These are phyloP conservation scores for Solanum aculeatissimum DNA, from an alignment of 305 asterid genomes.

Conservation along the genomic window DNA sequence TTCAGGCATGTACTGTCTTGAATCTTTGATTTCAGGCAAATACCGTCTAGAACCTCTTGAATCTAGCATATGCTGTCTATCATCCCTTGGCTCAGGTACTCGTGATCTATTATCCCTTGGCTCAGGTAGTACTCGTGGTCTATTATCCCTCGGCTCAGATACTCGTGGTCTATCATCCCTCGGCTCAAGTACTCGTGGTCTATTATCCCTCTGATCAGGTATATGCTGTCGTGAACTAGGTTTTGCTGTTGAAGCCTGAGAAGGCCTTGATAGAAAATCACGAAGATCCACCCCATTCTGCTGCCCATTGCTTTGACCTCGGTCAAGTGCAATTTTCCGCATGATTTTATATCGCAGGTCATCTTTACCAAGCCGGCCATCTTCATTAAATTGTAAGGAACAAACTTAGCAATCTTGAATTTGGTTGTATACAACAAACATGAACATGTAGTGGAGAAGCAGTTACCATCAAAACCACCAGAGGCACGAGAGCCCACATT, in stretches of 20 bases:
- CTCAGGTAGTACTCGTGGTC: constrained; percentile 8
- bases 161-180: constrained; percentile 16
- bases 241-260: constrained; percentile 49
- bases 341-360: constrained; percentile 79
- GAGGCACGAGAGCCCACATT: constrained; percentile 15
- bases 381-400: constrained; percentile 27
- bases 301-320: constrained; percentile 30
- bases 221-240: constrained; percentile 17
- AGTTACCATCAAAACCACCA: constrained; percentile 44
- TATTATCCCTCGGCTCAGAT: neutral
- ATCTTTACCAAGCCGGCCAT: constrained; percentile 41
- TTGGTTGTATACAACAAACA: neutral
- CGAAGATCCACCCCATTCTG: constrained; percentile 64
- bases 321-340: constrained; percentile 35
- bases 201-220: constrained; percentile 3
- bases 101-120: constrained; percentile 18
- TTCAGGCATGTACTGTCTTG: constrained; percentile 20
- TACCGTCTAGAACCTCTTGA: constrained; percentile 31
- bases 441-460: neutral
- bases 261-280: constrained; percentile 70
- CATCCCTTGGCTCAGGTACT: constrained; percentile 20
- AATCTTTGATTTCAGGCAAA: constrained; percentile 19
- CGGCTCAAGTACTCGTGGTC: constrained; percentile 1
- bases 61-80: constrained; percentile 24
- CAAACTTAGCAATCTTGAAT: neutral